These are phyloP conservation scores for Acacia melanoxylon DNA, from an alignment of 306 rosid genomes.

Conservation along the genomic window DNA sequence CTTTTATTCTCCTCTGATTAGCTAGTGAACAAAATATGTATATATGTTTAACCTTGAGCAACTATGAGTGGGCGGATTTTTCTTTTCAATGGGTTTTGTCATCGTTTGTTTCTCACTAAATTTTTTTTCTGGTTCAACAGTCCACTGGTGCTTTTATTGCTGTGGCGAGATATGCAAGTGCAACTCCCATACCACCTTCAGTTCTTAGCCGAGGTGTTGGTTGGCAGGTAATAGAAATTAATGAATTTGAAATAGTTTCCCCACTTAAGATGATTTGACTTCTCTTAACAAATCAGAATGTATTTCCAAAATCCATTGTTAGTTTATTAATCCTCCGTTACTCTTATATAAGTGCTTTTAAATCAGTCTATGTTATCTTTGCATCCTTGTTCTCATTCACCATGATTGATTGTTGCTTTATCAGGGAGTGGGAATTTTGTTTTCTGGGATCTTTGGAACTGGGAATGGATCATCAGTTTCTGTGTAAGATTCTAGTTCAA, in stretches of 20 bases:
- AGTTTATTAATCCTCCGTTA: neutral
- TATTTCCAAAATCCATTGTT: neutral
- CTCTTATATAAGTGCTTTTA: neutral
- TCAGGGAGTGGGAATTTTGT: constrained; percentile 88
- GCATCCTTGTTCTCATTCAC: neutral
- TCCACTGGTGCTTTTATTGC: constrained; percentile 89
- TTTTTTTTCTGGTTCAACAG: constrained; percentile 42
- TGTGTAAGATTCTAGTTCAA: constrained; percentile 63
- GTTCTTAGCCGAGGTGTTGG: constrained; percentile 95
- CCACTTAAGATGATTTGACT: neutral
- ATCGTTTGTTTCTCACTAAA: constrained; percentile 4
- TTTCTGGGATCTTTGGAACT: constrained; percentile 90
- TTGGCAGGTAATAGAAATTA: constrained; percentile 75
- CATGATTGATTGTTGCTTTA: neutral
- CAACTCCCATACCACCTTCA: constrained; percentile 90
- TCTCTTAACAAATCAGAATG: neutral
- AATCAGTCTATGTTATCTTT: neutral
- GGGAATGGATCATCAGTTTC: constrained; percentile 92
- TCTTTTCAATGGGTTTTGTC: neutral
- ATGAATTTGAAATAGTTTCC: neutral
- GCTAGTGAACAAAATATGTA: neutral
- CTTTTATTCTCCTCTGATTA: neutral
- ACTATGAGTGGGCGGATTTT: neutral
- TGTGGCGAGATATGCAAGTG: constrained; percentile 87
- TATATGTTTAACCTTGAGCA: neutral